These are phyloP conservation scores for Phytophthora sansomeana DNA, from an alignment of 352 stramenopile species.

Conservation along the genomic window DNA sequence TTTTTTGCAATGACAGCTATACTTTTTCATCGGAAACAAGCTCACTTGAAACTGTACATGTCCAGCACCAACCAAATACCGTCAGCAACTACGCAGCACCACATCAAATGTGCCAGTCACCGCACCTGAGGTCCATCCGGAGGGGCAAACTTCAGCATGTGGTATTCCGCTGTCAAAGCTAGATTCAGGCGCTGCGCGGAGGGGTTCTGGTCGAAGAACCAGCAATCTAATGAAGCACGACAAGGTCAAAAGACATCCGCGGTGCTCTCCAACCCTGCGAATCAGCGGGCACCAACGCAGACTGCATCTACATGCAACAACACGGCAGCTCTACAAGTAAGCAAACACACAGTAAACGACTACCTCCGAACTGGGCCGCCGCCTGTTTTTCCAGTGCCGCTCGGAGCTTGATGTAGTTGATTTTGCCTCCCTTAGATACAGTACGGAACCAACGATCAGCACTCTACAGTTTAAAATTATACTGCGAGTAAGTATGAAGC, in stretches of 20 bases:
- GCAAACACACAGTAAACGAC: background rate
- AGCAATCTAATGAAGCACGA: conserved; percentile 70
- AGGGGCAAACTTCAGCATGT: conserved; percentile 72
- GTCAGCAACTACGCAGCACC: conserved; percentile 2
- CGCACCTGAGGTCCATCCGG: conserved; percentile 78
- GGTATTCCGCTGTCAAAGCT: conserved; percentile 54
- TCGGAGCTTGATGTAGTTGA: conserved; percentile 81
- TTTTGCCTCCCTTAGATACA: conserved; percentile 52
- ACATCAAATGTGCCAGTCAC: conserved; percentile 1
- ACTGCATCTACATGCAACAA: conserved; percentile 18
- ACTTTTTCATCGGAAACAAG: conserved; percentile 88
- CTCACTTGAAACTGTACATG: conserved; percentile 83
- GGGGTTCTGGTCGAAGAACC: conserved; percentile 88
- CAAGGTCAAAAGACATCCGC: conserved; percentile 30
- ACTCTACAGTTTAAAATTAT: background rate
- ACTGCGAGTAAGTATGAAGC: background rate
- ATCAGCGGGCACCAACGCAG: background rate
- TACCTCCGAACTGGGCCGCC: conserved; percentile 62
- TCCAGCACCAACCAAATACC: conserved; percentile 3
- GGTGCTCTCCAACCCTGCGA: conserved; percentile 1
- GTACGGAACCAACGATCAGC: conserved; percentile 5
- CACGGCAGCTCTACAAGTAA: conserved; percentile 2
- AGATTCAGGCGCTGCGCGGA: conserved; percentile 42
- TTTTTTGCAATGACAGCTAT: conserved; percentile 68
- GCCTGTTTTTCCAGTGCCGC: conserved; percentile 59